These are phyloP conservation scores for Scortechinia acanthostroma DNA, from an alignment of 2,329 filamentous ascomycete genomes.

Conservation along the genomic window DNA sequence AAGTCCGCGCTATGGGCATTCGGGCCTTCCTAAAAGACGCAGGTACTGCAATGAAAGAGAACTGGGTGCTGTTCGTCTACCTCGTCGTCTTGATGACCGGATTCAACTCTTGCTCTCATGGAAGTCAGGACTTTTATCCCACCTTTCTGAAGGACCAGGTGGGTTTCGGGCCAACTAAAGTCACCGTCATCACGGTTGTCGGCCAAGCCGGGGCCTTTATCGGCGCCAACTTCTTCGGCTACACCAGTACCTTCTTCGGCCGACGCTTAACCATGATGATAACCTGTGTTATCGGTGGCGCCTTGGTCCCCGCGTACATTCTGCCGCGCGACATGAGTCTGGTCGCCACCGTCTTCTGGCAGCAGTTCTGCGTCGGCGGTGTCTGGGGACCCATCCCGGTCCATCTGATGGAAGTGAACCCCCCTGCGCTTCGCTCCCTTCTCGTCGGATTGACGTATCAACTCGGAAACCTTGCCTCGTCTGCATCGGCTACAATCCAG, in stretches of 20 bases:
- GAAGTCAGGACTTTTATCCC: slow-evolving; percentile 27
- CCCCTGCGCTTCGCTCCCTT: slow-evolving; percentile 18
- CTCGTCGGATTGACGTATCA: slow-evolving; percentile 25
- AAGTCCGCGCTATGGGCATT: too few relatives aligned
- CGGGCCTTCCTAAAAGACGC: neutral
- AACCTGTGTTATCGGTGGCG: slow-evolving; percentile 19
- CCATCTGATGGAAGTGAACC: slow-evolving; percentile 23
- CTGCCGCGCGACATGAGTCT: slow-evolving; percentile 16
- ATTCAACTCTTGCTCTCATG: slow-evolving; percentile 23
- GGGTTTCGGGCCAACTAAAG: slow-evolving; percentile 14
- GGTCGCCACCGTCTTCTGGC: slow-evolving; percentile 21
- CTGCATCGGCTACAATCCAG: slow-evolving; percentile 30
- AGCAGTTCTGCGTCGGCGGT: slow-evolving; percentile 25
- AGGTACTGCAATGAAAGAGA: slow-evolving; percentile 13
- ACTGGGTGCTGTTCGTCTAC: slow-evolving; percentile 25
- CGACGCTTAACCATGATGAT: slow-evolving; percentile 22
- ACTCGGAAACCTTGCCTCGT: slow-evolving; percentile 26
- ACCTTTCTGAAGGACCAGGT: slow-evolving; percentile 26
- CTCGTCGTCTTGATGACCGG: slow-evolving; percentile 22
- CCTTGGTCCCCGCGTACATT: slow-evolving; percentile 21
- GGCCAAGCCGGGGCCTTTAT: slow-evolving; percentile 21
- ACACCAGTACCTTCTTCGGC: slow-evolving; percentile 21
- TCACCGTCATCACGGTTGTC: slow-evolving; percentile 12
- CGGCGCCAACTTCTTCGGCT: slow-evolving; percentile 22
- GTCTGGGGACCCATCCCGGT: slow-evolving; percentile 27